Base-by-base conservation (phyloP, 2,329 filamentous ascomycete genomes). In the Aureobasidium mangrovei region DNA sequence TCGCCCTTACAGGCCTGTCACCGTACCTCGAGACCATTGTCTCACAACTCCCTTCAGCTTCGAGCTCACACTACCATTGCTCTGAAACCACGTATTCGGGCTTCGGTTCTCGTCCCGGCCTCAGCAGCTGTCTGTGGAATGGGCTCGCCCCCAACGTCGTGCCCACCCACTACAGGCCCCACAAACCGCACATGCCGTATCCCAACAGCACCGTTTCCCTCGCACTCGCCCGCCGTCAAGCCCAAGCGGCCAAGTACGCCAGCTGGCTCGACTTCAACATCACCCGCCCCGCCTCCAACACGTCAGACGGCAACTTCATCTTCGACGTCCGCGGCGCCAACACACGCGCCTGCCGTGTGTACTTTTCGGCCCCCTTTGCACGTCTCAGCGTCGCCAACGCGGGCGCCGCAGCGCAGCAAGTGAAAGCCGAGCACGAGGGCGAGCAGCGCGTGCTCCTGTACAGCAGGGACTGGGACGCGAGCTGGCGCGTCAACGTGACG, bases 391-490 rank as follows among this genome's bases (percentile, higher is more conserved):
- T 95, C 33, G 71, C 77, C 10, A 44, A 81, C 52, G 80, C 78
- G 29, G 74, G 74, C 1, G 69, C 75, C 27, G 12, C 18, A 10
- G 36, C 41, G 78, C 82, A 4, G 79, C 82, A 0, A 74, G 81
- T 6, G 75, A 77, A 9, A 27, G 35, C 46, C 4, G 36, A 27
- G 29, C 27, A 9, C 9, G 7, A 4, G 29, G 8, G 86, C 1
- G 76, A 86, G 55, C 76, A 76, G 40, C 80, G 85, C 57, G 77
- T 95, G 52, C 80, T 85, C 56, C 77, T 97, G 8, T 96, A 91
- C 85, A 86, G 87, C 60, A 79, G 93, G 33, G 81, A 84, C 35
- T 95, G 88, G 84, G 78, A 82, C 45, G 81, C 81, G 29, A 78
- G 78, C 3, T 96, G 91, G 88, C 77, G 78, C 12, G 84, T 95